Evolutionary conservation across 495 filamentous ascomycete genomes (phyloP), one percentile per base, ranked within the genome.

Genomic region (Bombardia bombarda): DNA sequence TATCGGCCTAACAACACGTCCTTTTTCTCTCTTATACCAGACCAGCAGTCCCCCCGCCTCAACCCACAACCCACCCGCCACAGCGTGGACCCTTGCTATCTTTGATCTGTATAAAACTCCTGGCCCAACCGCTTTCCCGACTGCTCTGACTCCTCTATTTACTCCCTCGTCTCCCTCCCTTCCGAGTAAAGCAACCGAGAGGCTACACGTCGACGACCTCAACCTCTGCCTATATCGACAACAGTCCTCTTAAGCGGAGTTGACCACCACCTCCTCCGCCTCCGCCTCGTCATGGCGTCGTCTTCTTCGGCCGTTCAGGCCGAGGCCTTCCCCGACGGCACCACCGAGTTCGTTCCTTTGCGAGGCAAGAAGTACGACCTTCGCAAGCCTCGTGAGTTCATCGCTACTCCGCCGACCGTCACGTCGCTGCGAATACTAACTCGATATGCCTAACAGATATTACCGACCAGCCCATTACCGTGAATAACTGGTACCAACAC

Each of bases 401-500:
- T 34, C 31, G n/a, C 6, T 7, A 14, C 28, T 14, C 5, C 17
- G 17, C 6, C 7, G 7, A 18, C 24, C 43, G 36, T n/a, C 30
- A 17, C 36, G 14, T 5, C n/a, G 36, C 16, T 18, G 10, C 7
- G 20, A n/a, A 16, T 47, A 56, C 44, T 51, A 16, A 46, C 36
- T 9, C 13, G 7, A 13, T 0, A n/a, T 30, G 8, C 32, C 23
- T 12, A 19, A 32, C 58, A 50, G 70, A 76, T 52, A 77, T 77
- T 49, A 62, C 73, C 31, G 73, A 78, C 21, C 58, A 71, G 53
- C 79, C 83, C 36, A 82, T 97, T 45, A 95, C 86, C 40, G 74
- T 73, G 62, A 56, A 72, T 49, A 99, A 99, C 71, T 96, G 89
- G 89, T 55, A 87, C 43, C 42, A 93, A 62, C 93, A 97, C 57